Base-by-base conservation (phyloP, 176 grass and related monocot genomes). In the Ampelocalamus luodianensis region DNA sequence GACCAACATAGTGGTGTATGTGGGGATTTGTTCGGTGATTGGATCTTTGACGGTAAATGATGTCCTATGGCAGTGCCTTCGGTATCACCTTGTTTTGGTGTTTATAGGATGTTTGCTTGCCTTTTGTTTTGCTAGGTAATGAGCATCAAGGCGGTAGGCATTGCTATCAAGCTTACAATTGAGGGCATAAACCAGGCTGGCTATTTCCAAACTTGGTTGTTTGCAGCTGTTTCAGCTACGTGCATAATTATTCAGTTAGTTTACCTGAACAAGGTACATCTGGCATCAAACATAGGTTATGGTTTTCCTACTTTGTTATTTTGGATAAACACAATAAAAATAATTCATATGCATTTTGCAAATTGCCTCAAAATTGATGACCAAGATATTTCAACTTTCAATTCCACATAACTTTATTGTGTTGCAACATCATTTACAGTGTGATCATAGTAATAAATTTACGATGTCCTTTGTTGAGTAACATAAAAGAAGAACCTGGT, bases 81-180 rank as follows among this genome's bases (percentile, higher is more conserved):
- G 45, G 51, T 32, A 36, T 79, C 10, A 61, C 65, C 4, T 71
- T 68, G n/a, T 64, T 81, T 54, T 50, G 6, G 82, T 82, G 48
- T 9, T 84, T 48, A 68, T 65, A 11, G 55, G 26, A 78, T 77
- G 56, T 71, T 76, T 59, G 64, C 22, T 65, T 73, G 56, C 65
- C 65, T 53, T 85, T 75, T 79, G 29, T 16, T 80, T 76, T 83
- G 36, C 16, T 79, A 98, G 96, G 96, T 98, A 62, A 95, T 98
- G 96, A 95, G 96, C 80, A 93, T 98, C 71, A 98, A 98, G 69
- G 93, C 93, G n/a, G 88, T 98, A 68, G 96, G 93, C 68, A 92
- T 98, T 84, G 91, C 96, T 3, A 90, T 98, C 77, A 98, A 98
- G 71, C 93, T 98, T 71, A 98, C 93, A 55, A 81, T 98, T 45